Percentiles rank a stretch among this genome's conserved stretches.
phyloP scores from a whole-genome alignment of 257 asterid genomes.

The Fraxinus quadrangulata region DNA sequence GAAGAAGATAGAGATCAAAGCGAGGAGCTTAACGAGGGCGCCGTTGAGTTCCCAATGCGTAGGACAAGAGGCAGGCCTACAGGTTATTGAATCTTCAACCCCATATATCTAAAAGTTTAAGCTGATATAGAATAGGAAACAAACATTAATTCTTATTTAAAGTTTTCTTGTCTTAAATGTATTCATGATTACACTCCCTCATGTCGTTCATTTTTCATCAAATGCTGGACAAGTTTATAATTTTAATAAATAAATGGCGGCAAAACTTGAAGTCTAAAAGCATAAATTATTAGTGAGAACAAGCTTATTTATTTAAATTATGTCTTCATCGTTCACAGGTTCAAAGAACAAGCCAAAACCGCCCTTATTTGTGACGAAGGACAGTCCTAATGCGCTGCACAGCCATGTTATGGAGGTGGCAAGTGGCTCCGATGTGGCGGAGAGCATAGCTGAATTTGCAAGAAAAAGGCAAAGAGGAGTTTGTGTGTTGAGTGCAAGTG shows the following conservation, averaged over 20 bases:
- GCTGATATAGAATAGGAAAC: not conserved
- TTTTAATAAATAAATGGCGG: not conserved
- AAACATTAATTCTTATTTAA: too few relatives aligned
- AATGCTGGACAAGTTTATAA: too few relatives aligned
- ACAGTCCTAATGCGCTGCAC: constrained; percentile 24
- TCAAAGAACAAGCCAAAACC: constrained; percentile 27
- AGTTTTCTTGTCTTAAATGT: not conserved
- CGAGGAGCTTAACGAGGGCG: constrained; percentile 19
- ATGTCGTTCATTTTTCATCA: too few relatives aligned
- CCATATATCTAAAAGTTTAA: not conserved
- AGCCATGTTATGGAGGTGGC: constrained; percentile 30
- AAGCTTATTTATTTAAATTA: not conserved
- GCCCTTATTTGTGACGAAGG: constrained; percentile 19
- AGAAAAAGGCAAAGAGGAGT: constrained; percentile 25
- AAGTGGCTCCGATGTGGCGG: constrained; percentile 19
- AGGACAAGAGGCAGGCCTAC: constrained; percentile 21
- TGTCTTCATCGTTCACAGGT: constrained; percentile 5
- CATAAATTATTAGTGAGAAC: not conserved
- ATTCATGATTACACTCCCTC: not conserved
- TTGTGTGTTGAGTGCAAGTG: constrained; percentile 24
- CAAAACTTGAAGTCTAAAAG: too few relatives aligned
- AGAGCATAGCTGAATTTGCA: constrained; percentile 20
- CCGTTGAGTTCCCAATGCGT: constrained; percentile 12
- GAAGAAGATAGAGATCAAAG: constrained; percentile 15
- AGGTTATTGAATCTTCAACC: not conserved